Percentiles rank a stretch among this genome's conserved stretches.
Conservation (phyloP, 2,329 filamentous ascomycete genomes). For the Chrysoporthe cubensis region DNA sequence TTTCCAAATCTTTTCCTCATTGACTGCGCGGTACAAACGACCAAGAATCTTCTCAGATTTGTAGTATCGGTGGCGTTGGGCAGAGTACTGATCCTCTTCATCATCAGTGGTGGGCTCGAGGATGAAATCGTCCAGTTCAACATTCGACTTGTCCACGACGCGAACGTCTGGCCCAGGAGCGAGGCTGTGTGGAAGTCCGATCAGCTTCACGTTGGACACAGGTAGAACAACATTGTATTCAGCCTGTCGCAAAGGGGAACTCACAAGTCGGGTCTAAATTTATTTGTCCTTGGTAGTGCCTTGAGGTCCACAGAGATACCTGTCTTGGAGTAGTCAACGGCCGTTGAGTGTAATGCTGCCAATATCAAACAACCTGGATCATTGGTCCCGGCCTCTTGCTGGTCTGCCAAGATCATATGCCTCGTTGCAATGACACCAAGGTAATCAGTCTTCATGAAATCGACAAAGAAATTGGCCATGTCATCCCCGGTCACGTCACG, state of each 20-base stretch:
- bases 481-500: constrained; percentile 63
- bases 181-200: constrained; percentile 40
- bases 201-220: background rate
- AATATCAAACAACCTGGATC: constrained; percentile 56
- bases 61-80: constrained; percentile 62
- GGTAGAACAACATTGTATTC: background rate
- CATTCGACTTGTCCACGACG: constrained; percentile 49
- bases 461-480: constrained; percentile 81
- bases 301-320: constrained; percentile 61
- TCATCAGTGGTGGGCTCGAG: constrained; percentile 39
- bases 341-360: constrained; percentile 69
- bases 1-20: constrained; percentile 70
- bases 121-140: constrained; percentile 42
- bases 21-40: constrained; percentile 70
- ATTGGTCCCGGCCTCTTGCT: constrained; percentile 53
- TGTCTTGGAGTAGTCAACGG: constrained; percentile 78
- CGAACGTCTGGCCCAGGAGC: constrained; percentile 50
- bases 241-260: constrained; percentile 32
- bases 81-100: constrained; percentile 51
- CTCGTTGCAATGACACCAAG: constrained; percentile 67
- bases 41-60: constrained; percentile 71
- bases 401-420: constrained; percentile 69
- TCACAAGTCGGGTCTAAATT: constrained; percentile 60
- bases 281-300: constrained; percentile 45
- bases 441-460: constrained; percentile 71